These are phyloP conservation scores for Epichloe scottii DNA, from an alignment of 2,329 filamentous ascomycete genomes.

Conservation along the genomic window DNA sequence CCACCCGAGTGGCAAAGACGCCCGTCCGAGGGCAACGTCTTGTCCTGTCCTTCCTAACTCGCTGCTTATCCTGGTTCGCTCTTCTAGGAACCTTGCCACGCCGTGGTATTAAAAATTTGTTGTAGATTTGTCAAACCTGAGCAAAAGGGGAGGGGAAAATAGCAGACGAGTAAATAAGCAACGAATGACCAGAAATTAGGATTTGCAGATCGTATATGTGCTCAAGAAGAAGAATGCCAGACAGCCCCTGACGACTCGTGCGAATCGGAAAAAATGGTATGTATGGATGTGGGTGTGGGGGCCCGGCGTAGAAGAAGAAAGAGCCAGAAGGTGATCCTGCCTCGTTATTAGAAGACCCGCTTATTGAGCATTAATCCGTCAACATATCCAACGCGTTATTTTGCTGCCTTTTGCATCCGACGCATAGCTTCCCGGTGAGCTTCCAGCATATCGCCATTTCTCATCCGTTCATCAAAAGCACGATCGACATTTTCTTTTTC, in stretches of 20 bases:
- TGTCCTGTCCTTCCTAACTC: background rate
- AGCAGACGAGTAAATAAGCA: background rate
- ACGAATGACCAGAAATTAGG: background rate
- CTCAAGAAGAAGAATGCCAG: background rate
- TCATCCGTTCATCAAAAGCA: conserved; percentile 62
- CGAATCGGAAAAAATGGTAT: background rate
- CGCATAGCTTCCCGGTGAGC: conserved; percentile 69
- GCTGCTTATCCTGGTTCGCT: background rate
- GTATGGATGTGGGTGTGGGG: background rate
- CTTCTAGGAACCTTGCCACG: background rate
- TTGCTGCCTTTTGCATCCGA: conserved; percentile 49
- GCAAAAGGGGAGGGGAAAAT: background rate
- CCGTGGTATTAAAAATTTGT: conserved; percentile 3
- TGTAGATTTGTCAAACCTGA: background rate
- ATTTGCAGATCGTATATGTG: background rate
- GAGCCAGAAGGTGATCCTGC: conserved; percentile 1
- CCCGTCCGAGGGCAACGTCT: background rate
- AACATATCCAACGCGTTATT: background rate
- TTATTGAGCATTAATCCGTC: background rate
- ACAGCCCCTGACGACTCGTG: background rate
- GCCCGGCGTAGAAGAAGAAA: background rate
- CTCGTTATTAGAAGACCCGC: background rate
- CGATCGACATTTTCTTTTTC: conserved; percentile 47
- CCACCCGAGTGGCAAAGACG: background rate
- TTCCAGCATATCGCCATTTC: conserved; percentile 60